These are phyloP conservation scores for Groenewaldozyma salmanticensis DNA, from an alignment of 805 yeast species.

Conservation along the genomic window DNA sequence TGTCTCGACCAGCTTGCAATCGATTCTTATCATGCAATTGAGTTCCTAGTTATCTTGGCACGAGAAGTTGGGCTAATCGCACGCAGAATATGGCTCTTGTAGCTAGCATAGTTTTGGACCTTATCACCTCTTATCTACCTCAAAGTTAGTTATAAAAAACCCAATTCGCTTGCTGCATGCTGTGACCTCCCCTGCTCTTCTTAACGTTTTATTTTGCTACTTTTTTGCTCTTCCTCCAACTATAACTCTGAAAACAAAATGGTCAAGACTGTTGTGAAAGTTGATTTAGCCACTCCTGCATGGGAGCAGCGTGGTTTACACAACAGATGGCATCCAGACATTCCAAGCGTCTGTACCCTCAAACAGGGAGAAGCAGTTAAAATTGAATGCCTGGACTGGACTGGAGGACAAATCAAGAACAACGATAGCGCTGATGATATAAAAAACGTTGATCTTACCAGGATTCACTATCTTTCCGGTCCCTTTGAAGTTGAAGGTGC, in stretches of 20 bases:
- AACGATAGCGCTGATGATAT: conserved; percentile 42
- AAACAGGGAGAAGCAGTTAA: conserved; percentile 37
- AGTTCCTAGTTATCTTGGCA: too few species aligned
- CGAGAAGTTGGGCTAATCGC: too few species aligned
- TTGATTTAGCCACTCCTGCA: conserved; percentile 37
- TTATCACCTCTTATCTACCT: too few species aligned
- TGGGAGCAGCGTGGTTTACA: conserved; percentile 39
- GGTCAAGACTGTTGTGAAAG: conserved; percentile 26
- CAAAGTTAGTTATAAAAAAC: too few species aligned
- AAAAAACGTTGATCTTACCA: conserved; percentile 34
- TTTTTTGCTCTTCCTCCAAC: too few species aligned
- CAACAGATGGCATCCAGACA: conserved; percentile 47
- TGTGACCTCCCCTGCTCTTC: too few species aligned
- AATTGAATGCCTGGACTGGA: conserved; percentile 46
- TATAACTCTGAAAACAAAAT: not conserved
- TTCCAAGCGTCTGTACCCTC: conserved; percentile 34
- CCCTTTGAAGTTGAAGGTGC: conserved; percentile 38
- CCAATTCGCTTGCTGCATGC: too few species aligned
- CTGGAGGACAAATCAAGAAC: conserved; percentile 42
- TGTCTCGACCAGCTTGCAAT: too few species aligned
- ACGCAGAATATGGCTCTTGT: too few species aligned
- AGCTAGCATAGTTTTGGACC: too few species aligned
- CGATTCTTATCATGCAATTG: too few species aligned
- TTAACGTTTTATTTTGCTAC: too few species aligned
- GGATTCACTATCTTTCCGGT: conserved; percentile 41